Evolutionary conservation across 768 basidiomycete genomes (phyloP).

Genomic region (Pluteus cervinus): DNA sequence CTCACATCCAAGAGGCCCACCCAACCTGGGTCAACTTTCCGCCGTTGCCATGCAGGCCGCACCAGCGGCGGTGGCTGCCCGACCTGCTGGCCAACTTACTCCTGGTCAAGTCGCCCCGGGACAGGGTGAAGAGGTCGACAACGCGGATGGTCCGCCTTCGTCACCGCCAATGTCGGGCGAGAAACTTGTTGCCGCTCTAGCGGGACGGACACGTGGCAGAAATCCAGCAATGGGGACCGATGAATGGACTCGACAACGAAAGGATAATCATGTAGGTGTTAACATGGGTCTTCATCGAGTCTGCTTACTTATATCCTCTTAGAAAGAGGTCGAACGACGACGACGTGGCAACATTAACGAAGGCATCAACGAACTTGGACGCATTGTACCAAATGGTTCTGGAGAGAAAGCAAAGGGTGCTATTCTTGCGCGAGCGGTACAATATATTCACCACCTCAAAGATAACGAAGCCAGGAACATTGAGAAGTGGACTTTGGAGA

Average conservation of each 20-base stretch:
- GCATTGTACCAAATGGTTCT: slow-evolving; percentile 81
- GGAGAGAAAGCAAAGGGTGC: slow-evolving; percentile 89
- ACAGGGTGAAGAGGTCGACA: slow-evolving; percentile 12
- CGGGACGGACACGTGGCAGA: slow-evolving; percentile 45
- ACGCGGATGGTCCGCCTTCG: slow-evolving; percentile 6
- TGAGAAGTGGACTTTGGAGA: slow-evolving; percentile 92
- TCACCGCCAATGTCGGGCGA: slow-evolving; percentile 18
- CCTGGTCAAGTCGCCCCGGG: slow-evolving; percentile 4
- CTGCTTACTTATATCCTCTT: slow-evolving; percentile 8
- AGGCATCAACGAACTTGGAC: slow-evolving; percentile 87
- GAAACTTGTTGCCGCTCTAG: slow-evolving; percentile 21
- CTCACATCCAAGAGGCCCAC: slow-evolving; percentile 64
- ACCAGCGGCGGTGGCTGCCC: slow-evolving; percentile 23
- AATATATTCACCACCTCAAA: slow-evolving; percentile 88
- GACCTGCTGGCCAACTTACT: too few relatives aligned
- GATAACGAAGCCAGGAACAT: slow-evolving; percentile 89
- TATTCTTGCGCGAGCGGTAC: slow-evolving; percentile 81
- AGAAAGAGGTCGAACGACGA: slow-evolving; percentile 98
- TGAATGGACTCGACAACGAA: slow-evolving; percentile 75
- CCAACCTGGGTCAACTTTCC: slow-evolving; percentile 54
- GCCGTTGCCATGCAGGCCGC: slow-evolving; percentile 45
- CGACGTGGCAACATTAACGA: slow-evolving; percentile 95
- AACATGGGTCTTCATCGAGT: slow-evolving; percentile 1
- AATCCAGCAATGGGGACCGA: slow-evolving; percentile 63
- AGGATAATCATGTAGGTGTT: slow-evolving; percentile 70